Evolutionary conservation across 495 filamentous ascomycete genomes (phyloP).

Genomic region (Jackrogersella multiformis): DNA sequence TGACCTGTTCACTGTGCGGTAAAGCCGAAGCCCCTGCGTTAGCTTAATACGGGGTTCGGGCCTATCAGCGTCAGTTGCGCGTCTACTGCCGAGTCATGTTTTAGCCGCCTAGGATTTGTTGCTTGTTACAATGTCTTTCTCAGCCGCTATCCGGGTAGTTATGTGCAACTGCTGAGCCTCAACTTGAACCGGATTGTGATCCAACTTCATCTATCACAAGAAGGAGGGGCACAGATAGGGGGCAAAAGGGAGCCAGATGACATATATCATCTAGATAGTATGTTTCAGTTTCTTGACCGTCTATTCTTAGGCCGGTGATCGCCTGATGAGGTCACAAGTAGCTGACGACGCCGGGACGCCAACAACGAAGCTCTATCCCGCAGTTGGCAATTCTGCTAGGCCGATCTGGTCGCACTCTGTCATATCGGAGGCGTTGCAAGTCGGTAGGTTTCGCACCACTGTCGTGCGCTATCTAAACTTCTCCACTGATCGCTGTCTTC

Average conservation of each 20-base stretch:
- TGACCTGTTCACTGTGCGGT: constrained; percentile 13
- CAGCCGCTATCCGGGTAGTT: constrained; percentile 21
- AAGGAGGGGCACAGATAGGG: constrained; percentile 17
- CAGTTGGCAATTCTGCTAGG: constrained; percentile 7
- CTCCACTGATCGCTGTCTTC: constrained; percentile 24
- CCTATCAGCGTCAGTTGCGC: constrained; percentile 32
- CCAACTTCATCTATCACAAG: constrained; percentile 21
- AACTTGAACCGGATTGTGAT: constrained; percentile 24
- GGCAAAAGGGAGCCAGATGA: constrained; percentile 8
- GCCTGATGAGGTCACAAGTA: constrained; percentile 1
- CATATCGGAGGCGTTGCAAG: constrained; percentile 10
- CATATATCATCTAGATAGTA: constrained; percentile 12
- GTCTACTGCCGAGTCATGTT: constrained; percentile 30
- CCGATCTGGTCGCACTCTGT: constrained; percentile 11
- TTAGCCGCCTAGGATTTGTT: constrained; percentile 11
- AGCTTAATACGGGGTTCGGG: constrained; percentile 16
- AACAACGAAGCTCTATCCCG: constrained; percentile 4
- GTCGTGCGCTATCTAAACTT: constrained; percentile 40
- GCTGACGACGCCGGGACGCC: neutral
- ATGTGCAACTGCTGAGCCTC: constrained; percentile 30
- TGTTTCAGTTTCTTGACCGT: constrained; percentile 31
- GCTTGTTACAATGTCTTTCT: constrained; percentile 10
- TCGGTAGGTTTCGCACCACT: constrained; percentile 41
- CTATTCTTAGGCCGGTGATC: constrained; percentile 29
- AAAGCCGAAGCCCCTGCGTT: constrained; percentile 38